Conservation (phyloP, 75 land plant genomes). For the Picea glauca region DNA sequence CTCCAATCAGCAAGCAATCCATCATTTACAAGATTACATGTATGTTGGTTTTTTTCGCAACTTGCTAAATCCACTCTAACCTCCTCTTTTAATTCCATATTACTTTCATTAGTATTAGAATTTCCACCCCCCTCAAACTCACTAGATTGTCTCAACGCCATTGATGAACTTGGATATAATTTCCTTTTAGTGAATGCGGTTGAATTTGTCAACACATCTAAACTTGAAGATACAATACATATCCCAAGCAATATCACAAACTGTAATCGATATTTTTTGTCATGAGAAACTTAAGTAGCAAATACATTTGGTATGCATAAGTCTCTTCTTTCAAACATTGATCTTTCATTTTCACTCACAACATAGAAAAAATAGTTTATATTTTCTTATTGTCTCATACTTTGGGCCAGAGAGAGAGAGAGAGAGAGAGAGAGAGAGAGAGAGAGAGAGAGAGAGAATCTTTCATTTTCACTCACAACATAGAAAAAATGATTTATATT, state of each 20-base stretch:
- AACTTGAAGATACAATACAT: background rate
- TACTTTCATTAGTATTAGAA: background rate
- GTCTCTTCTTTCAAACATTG: conserved; percentile 30
- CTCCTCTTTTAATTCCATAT: background rate
- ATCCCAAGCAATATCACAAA: background rate
- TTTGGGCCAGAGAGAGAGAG: background rate
- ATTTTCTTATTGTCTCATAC: background rate
- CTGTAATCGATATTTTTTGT: background rate
- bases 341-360: conserved; percentile 63
- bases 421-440: too few species aligned
- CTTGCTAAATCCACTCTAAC: background rate
- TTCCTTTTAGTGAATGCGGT: background rate
- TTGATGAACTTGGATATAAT: background rate
- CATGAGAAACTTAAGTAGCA: background rate
- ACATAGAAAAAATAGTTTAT: background rate
- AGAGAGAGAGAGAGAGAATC: background rate
- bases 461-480: conserved; percentile 62
- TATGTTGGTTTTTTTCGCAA: background rate
- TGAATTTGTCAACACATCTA: background rate
- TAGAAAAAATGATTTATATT: background rate
- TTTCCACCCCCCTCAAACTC: background rate
- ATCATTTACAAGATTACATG: conserved; percentile 32
- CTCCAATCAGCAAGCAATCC: conserved; percentile 23
- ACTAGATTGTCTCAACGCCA: background rate
- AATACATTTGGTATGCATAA: conserved; percentile 48